A percentile compares a stretch with the other conserved stretches of the same genome.
phyloP scores from a whole-genome alignment of 371 early-diverging fungal genomes.

The Mucor mucedo region DNA sequence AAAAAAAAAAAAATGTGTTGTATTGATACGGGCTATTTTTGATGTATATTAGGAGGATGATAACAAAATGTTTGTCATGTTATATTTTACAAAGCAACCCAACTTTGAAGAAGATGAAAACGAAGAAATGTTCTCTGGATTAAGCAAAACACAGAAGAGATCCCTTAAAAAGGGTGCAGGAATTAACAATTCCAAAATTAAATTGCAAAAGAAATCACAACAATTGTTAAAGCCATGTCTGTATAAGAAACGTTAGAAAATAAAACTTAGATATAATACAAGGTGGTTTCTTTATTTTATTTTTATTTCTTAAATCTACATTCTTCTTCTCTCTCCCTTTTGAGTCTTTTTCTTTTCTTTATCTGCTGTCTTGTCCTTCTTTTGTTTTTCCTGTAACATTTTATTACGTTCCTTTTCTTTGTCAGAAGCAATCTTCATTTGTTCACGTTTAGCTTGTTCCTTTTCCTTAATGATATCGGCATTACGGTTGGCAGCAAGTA shows the following conservation, averaged over 20 bases:
- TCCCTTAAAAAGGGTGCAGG: slow-evolving; percentile 55
- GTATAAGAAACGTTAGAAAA: slow-evolving; percentile 82
- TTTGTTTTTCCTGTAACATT: slow-evolving; percentile 57
- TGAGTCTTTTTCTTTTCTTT: slow-evolving; percentile 59
- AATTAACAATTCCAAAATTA: slow-evolving; percentile 25
- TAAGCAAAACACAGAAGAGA: slow-evolving; percentile 54
- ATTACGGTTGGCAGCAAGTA: slow-evolving; percentile 56
- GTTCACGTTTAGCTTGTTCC: slow-evolving; percentile 53
- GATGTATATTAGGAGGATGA: slow-evolving; percentile 44
- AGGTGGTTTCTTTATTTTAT: not conserved
- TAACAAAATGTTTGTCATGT: slow-evolving; percentile 93
- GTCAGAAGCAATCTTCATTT: slow-evolving; percentile 60
- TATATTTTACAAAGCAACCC: slow-evolving; percentile 75
- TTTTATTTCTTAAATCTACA: slow-evolving; percentile 31
- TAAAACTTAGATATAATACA: not conserved
- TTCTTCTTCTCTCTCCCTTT: slow-evolving; percentile 59
- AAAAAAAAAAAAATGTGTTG: too few species aligned
- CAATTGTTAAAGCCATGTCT: slow-evolving; percentile 87
- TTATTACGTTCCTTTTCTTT: slow-evolving; percentile 62
- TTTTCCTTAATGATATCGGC: slow-evolving; percentile 55
- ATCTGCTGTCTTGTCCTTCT: slow-evolving; percentile 39
- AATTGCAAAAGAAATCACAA: slow-evolving; percentile 44
- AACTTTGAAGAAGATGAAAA: slow-evolving; percentile 37
- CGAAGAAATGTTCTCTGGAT: slow-evolving; percentile 39
- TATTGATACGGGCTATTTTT: not conserved